Percentiles rank a stretch among this genome's conserved stretches.
phyloP scores from a whole-genome alignment of 331 rosid genomes.

The Arachis monticola region DNA sequence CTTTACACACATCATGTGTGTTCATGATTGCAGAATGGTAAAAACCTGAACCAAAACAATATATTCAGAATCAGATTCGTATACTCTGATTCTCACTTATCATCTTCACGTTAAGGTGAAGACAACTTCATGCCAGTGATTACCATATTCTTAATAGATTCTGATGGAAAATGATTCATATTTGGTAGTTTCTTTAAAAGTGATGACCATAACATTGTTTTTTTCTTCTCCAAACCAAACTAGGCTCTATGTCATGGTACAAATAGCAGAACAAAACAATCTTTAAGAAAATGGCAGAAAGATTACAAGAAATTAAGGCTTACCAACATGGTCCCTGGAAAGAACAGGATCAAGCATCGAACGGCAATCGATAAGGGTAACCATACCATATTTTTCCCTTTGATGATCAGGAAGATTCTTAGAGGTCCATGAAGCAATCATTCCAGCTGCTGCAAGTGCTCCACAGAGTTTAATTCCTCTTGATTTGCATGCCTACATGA shows the following conservation, averaged over 20 bases:
- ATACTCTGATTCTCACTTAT: too few relatives aligned
- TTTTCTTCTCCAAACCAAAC: neutral
- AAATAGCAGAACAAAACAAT: constrained; percentile 8
- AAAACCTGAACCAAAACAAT: constrained; percentile 65
- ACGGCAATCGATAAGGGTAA: constrained; percentile 91
- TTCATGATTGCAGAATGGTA: constrained; percentile 89
- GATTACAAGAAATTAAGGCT: constrained; percentile 28
- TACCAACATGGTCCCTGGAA: constrained; percentile 65
- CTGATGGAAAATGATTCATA: too few relatives aligned
- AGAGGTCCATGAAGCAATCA: constrained; percentile 69
- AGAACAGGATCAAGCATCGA: constrained; percentile 78
- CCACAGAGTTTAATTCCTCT: constrained; percentile 77
- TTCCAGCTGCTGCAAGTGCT: constrained; percentile 81
- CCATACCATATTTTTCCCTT: constrained; percentile 79
- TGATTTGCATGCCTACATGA: constrained; percentile 78
- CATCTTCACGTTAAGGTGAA: too few relatives aligned
- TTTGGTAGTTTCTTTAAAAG: too few relatives aligned
- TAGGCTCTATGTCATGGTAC: neutral
- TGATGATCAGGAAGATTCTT: constrained; percentile 58
- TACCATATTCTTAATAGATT: too few relatives aligned
- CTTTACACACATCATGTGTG: constrained; percentile 76
- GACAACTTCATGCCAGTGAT: too few relatives aligned
- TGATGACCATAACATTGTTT: neutral
- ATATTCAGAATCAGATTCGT: neutral
- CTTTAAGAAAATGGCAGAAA: neutral